Base-by-base conservation (phyloP, 768 basidiomycete species). In the Terana coerulea region DNA sequence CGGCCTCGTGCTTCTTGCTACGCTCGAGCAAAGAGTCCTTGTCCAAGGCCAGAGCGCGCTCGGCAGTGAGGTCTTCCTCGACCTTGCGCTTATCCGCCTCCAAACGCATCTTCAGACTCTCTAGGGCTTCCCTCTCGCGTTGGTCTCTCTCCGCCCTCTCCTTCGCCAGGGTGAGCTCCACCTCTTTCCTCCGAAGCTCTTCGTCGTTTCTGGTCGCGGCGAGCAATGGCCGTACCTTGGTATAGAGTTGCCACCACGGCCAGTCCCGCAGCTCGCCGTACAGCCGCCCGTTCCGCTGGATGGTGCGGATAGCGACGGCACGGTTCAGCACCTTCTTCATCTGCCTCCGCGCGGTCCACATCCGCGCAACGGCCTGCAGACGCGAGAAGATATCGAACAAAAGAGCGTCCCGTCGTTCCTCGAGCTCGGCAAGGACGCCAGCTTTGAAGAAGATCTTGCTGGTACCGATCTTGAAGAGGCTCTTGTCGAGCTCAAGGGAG, bases 381-480 rank as follows among this genome's bases (percentile, higher is more conserved):
- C 83, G 79, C 10, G 91, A 86, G 69, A 98, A 95, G 40, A 97
- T 75, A 54, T 93, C 93, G 57, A 82, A 95, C 19, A 99, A 68
- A n/a, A 92, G 70, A 11, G 81, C 76, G 67, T 99, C 95, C 14
- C 95, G 74, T 11, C 91, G 78, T 59, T 98, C 97, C 66, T 98
- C 97, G 8, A 98, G 78, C 60, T 95, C 95, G 28, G 97, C 97
- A 14, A 99, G 78, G 3, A 97, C 92, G 3, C 95, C 95, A 2
- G 97, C 95, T 65, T 98, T 98, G 82, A 99, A 98, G 75, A 98
- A 99, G 54, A 98, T 90, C 71, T 99, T 99, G 31, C 93, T 95
- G 0, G 91, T 92, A 5, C 97, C 97, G 48, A 98, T 89, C 61
- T 86, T 89, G 77, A 84, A 97, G 17, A 84, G 76, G 3, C 80